A percentile compares a stretch with the other conserved stretches of the same genome.
phyloP scores from a whole-genome alignment of 2,329 filamentous ascomycete genomes.

The Apiospora phragmitis region DNA sequence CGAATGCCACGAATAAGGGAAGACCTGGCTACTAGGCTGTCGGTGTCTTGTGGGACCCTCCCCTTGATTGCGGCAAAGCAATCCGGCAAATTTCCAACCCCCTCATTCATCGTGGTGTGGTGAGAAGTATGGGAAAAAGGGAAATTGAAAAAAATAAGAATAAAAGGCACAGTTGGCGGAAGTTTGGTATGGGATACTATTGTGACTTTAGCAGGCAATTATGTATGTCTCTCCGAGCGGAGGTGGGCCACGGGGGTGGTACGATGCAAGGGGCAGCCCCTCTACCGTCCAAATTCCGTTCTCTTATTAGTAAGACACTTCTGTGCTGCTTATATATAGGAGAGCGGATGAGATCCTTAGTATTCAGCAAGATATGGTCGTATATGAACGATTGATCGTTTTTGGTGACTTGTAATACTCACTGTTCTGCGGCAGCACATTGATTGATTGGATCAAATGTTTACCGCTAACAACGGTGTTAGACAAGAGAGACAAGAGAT shows the following conservation, averaged over 20 bases:
- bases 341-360: too few species aligned
- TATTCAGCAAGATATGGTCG: too few species aligned
- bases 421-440: too few species aligned
- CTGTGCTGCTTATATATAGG: not conserved
- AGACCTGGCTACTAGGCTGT: not conserved
- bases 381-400: too few species aligned
- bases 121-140: not conserved
- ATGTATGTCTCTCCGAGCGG: not conserved
- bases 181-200: not conserved
- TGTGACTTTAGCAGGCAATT: not conserved
- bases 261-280: too few species aligned
- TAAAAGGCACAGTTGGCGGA: not conserved
- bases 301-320: too few species aligned
- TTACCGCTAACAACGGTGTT: too few species aligned
- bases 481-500: too few species aligned
- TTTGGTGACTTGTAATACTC: too few species aligned
- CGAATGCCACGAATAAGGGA: conserved; percentile 4
- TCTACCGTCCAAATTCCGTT: too few species aligned
- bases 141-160: not conserved
- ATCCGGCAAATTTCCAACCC: not conserved
- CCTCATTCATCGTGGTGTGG: not conserved
- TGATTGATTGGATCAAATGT: too few species aligned
- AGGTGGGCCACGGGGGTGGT: not conserved
- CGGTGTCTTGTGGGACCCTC: not conserved
- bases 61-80: not conserved